These are phyloP conservation scores for Chimonanthus praecox DNA, from an alignment of 164 flowering plant genomes.

Conservation along the genomic window DNA sequence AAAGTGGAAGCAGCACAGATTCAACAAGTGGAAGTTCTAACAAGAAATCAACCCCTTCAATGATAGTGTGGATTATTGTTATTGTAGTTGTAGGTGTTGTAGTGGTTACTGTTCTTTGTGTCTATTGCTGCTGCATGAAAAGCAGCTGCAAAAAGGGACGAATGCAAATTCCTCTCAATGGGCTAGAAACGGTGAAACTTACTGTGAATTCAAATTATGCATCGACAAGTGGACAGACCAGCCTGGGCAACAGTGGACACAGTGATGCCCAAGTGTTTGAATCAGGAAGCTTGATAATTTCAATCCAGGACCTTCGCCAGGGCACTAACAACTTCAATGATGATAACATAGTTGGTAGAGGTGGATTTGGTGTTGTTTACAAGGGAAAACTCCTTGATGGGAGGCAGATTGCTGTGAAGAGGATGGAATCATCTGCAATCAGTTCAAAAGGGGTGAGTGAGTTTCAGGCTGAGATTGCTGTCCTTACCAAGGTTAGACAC, in stretches of 20 bases:
- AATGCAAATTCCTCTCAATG: slow-evolving; percentile 9
- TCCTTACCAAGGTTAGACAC: slow-evolving; percentile 50
- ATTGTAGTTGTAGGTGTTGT: neutral
- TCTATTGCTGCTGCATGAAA: slow-evolving; percentile 14
- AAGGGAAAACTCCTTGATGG: slow-evolving; percentile 49
- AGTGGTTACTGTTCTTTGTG: neutral
- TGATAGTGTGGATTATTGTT: neutral
- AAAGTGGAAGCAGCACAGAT: neutral
- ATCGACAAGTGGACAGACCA: slow-evolving; percentile 16
- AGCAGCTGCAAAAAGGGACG: slow-evolving; percentile 1
- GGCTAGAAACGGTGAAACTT: slow-evolving; percentile 11
- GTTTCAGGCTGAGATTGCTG: slow-evolving; percentile 51
- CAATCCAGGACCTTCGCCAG: slow-evolving; percentile 40
- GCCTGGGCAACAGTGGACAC: slow-evolving; percentile 24
- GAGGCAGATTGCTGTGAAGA: slow-evolving; percentile 45
- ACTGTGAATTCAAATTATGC: slow-evolving; percentile 24
- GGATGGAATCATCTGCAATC: slow-evolving; percentile 37
- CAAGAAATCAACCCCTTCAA: neutral
- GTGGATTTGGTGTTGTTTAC: slow-evolving; percentile 57
- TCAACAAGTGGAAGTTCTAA: neutral
- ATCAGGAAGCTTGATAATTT: slow-evolving; percentile 34
- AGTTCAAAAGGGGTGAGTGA: slow-evolving; percentile 41
- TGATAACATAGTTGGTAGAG: slow-evolving; percentile 38
- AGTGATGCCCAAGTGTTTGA: slow-evolving; percentile 24
- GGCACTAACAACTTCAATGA: slow-evolving; percentile 44